A percentile compares a stretch with the other conserved stretches of the same genome.
Evolutionary conservation across 257 asterid genomes (phyloP).

Genomic region (Nicotiana tomentosiformis): DNA sequence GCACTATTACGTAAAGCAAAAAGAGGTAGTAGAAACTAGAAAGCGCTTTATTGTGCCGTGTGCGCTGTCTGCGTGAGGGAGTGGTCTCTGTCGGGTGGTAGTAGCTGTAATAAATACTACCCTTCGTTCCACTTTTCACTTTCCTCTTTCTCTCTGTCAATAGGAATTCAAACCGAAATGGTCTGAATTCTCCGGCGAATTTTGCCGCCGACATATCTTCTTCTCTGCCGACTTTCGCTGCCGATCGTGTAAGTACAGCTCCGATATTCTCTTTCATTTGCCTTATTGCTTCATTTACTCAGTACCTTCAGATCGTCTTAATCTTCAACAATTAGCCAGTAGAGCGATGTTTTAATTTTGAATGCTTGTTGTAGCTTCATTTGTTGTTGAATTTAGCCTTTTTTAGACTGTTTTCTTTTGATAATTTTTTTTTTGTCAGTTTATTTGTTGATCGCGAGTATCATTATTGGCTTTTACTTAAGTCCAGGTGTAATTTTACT

Average conservation of each 20-base stretch:
- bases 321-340: background rate
- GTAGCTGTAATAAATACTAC: background rate
- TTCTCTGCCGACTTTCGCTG: background rate
- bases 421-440: background rate
- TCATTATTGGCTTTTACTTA: background rate
- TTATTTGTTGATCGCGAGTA: background rate
- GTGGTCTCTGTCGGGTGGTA: slow-evolving; percentile 18
- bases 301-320: background rate
- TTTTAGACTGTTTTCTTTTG: background rate
- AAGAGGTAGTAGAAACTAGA: background rate
- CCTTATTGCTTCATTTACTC: background rate
- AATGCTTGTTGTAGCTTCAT: background rate
- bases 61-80: background rate
- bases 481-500: background rate
- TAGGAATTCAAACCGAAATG: background rate
- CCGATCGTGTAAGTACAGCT: slow-evolving; percentile 1
- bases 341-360: background rate
- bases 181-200: background rate
- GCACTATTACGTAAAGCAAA: background rate
- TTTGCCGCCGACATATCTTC: background rate
- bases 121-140: background rate
- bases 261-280: background rate
- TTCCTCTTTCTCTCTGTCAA: slow-evolving; percentile 26
- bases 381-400: background rate
- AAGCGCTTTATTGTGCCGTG: background rate